Percentiles rank a stretch among this genome's conserved stretches.
These are phyloP conservation scores for Monascus purpureus DNA, from an alignment of 495 filamentous ascomycete species.

Conservation along the genomic window DNA sequence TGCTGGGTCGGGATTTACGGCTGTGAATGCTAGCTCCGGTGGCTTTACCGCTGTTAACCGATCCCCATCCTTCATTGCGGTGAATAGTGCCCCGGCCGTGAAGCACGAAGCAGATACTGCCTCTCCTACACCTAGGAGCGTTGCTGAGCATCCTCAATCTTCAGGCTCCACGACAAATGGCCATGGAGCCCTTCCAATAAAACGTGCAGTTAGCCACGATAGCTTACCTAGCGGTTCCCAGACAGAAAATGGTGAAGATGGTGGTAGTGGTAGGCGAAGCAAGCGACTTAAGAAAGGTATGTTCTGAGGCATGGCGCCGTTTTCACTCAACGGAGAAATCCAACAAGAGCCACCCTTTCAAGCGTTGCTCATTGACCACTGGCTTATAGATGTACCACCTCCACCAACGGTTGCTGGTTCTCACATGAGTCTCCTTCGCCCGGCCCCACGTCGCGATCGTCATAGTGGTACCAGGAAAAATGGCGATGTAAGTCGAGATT, in stretches of 20 bases:
- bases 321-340: no score
- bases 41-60: conserved; percentile 70
- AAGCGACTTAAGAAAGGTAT: conserved; percentile 90
- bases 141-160: conserved; percentile 20
- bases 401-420: conserved; percentile 87
- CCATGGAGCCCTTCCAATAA: conserved; percentile 44
- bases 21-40: conserved; percentile 48
- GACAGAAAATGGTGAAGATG: conserved; percentile 49
- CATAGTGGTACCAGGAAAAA: conserved; percentile 52
- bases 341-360: no score
- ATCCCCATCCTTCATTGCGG: conserved; percentile 40
- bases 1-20: conserved; percentile 58
- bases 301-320: no score
- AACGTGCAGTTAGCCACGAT: conserved; percentile 74
- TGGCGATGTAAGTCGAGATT: conserved; percentile 52
- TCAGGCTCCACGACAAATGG: conserved; percentile 43
- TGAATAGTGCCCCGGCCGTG: conserved; percentile 30
- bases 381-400: conserved; percentile 58
- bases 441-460: conserved; percentile 56
- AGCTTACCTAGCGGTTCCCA: conserved; percentile 42
- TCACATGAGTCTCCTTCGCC: conserved; percentile 89
- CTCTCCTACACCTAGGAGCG: conserved; percentile 24
- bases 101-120: conserved; percentile 40
- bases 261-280: conserved; percentile 63
- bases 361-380: conserved; percentile 1